These are phyloP conservation scores for Monosporascus sp. DNA, from an alignment of 2,329 filamentous ascomycete genomes.

Conservation along the genomic window DNA sequence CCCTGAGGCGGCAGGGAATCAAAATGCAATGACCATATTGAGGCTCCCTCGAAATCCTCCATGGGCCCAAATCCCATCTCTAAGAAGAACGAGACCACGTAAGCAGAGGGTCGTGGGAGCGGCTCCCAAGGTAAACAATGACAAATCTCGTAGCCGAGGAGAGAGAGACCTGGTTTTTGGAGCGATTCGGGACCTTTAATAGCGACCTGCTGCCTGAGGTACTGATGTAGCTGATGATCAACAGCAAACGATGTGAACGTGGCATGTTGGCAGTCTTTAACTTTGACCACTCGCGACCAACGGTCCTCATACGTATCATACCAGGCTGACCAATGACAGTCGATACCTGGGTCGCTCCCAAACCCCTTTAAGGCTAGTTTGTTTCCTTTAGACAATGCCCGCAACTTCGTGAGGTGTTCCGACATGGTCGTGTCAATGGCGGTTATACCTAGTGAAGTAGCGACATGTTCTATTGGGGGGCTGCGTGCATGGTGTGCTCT, in stretches of 20 bases:
- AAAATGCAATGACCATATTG: background rate
- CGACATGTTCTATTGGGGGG: no score
- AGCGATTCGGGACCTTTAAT: background rate
- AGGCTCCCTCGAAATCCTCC: background rate
- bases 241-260: background rate
- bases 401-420: background rate
- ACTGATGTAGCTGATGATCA: background rate
- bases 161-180: background rate
- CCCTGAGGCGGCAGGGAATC: no score
- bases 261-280: background rate
- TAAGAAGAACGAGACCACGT: background rate
- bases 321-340: background rate
- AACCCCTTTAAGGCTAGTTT: background rate
- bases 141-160: background rate
- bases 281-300: background rate
- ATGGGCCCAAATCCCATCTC: background rate
- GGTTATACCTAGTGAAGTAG: background rate
- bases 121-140: background rate
- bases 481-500: background rate
- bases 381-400: background rate
- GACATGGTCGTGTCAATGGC: constrained; percentile 6
- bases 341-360: background rate
- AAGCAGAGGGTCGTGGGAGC: no score
- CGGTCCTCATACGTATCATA: background rate
- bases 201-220: background rate